These are phyloP conservation scores for Botrytis tulipae DNA, from an alignment of 2,329 filamentous ascomycete genomes.

Conservation along the genomic window DNA sequence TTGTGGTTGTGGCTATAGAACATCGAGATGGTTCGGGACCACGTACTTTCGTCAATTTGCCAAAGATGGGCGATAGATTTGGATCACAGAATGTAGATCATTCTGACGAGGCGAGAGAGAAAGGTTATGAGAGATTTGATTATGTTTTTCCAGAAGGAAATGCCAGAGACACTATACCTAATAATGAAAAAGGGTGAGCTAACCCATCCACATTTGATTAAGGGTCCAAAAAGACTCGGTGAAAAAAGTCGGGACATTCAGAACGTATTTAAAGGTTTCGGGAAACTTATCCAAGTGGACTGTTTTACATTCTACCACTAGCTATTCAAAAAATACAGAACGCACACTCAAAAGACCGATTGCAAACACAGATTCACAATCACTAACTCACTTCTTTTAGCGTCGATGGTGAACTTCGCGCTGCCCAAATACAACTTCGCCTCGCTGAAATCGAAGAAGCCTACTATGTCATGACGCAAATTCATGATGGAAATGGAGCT, in stretches of 20 bases:
- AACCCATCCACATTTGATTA: background rate
- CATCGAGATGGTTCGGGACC: slow-evolving; percentile 64
- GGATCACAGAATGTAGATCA: slow-evolving; percentile 35
- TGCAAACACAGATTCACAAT: background rate
- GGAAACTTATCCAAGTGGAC: background rate
- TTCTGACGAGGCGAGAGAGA: slow-evolving; percentile 41
- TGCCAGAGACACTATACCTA: slow-evolving; percentile 49
- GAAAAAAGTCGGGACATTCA: background rate
- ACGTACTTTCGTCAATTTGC: slow-evolving; percentile 58
- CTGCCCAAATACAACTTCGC: slow-evolving; percentile 61
- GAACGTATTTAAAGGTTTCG: background rate
- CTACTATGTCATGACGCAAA: slow-evolving; percentile 53
- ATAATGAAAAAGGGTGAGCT: slow-evolving; percentile 51
- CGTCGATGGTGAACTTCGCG: slow-evolving; percentile 58
- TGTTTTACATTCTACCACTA: background rate
- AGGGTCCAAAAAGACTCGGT: too few species aligned
- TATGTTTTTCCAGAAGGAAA: slow-evolving; percentile 63
- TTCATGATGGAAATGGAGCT: slow-evolving; percentile 54
- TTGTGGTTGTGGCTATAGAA: slow-evolving; percentile 63
- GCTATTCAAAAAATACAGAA: background rate
- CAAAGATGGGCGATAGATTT: slow-evolving; percentile 42
- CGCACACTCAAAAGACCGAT: background rate
- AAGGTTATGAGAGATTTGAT: slow-evolving; percentile 51
- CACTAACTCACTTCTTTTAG: background rate
- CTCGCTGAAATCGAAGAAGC: slow-evolving; percentile 65